phyloP scores from a whole-genome alignment of 176 grass and related monocot species.

The Avena insularis region DNA sequence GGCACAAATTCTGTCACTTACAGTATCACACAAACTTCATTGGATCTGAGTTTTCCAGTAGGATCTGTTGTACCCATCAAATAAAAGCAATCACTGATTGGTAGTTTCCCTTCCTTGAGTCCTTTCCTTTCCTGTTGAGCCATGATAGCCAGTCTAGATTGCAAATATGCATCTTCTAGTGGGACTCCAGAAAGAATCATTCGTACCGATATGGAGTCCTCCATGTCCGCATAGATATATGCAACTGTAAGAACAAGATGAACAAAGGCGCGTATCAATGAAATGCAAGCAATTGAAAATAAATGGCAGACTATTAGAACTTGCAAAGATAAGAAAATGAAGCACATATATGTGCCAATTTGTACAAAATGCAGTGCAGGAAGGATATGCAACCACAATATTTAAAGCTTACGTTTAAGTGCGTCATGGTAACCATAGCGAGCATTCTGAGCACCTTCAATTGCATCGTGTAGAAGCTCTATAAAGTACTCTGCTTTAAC shows the following conservation, averaged over 20 bases:
- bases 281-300: neutral
- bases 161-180: constrained; percentile 58
- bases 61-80: constrained; percentile 76
- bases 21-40: constrained; percentile 81
- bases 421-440: constrained; percentile 32
- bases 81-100: constrained; percentile 62
- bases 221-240: constrained; percentile 58
- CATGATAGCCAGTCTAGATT: constrained; percentile 48
- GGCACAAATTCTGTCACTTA: constrained; percentile 45
- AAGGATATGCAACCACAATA: constrained; percentile 15
- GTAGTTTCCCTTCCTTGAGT: constrained; percentile 59
- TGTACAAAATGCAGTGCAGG: neutral
- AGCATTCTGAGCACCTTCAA: constrained; percentile 45
- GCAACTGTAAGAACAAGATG: constrained; percentile 57
- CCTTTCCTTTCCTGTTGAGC: constrained; percentile 52
- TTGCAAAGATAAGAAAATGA: neutral
- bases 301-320: constrained; percentile 7
- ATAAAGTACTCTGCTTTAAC: constrained; percentile 70
- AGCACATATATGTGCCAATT: neutral
- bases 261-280: neutral
- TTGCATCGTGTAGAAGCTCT: constrained; percentile 58
- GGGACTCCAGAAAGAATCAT: constrained; percentile 75
- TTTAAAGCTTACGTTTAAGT: constrained; percentile 49
- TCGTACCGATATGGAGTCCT: constrained; percentile 56
- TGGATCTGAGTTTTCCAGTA: constrained; percentile 50